Percentiles rank a stretch among this genome's conserved stretches.
Evolutionary conservation across 768 basidiomycete species (phyloP).

Genomic region (Lanmaoa rubissima): DNA sequence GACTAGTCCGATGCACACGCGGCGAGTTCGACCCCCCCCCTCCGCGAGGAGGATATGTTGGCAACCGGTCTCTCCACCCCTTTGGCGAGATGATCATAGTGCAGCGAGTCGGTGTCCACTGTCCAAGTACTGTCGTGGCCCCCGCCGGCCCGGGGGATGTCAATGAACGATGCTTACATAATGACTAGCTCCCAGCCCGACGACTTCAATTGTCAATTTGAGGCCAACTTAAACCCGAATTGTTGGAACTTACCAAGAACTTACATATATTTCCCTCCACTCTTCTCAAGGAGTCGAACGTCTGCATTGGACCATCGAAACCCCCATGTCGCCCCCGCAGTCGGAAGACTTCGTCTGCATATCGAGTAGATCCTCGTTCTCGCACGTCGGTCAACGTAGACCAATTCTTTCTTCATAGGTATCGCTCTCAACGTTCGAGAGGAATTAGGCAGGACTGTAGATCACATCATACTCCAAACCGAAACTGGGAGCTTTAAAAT

Average conservation of each 20-base stretch:
- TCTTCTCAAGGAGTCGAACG: constrained; percentile 15
- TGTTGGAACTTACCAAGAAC: no score
- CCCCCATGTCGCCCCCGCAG: not conserved
- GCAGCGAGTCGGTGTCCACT: constrained; percentile 43
- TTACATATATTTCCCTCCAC: no score
- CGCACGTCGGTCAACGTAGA: not conserved
- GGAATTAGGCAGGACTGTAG: not conserved
- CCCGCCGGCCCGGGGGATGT: constrained; percentile 25
- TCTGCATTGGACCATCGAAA: not conserved
- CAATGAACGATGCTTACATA: constrained; percentile 26
- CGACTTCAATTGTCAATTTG: no score
- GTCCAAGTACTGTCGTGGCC: constrained; percentile 46
- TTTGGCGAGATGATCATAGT: constrained; percentile 65
- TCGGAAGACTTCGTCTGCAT: not conserved
- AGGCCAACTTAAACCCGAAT: no score
- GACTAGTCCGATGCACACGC: no score
- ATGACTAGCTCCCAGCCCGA: no score
- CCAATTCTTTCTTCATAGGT: not conserved
- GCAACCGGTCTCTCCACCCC: constrained; percentile 27
- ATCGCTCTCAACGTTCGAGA: not conserved
- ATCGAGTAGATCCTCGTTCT: not conserved
- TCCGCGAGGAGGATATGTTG: no score
- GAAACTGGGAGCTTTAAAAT: not conserved
- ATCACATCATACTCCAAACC: not conserved
- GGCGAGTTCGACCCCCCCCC: no score